Conservation (phyloP, 176 grass and related monocot species). For the Panicum miliaceum region DNA sequence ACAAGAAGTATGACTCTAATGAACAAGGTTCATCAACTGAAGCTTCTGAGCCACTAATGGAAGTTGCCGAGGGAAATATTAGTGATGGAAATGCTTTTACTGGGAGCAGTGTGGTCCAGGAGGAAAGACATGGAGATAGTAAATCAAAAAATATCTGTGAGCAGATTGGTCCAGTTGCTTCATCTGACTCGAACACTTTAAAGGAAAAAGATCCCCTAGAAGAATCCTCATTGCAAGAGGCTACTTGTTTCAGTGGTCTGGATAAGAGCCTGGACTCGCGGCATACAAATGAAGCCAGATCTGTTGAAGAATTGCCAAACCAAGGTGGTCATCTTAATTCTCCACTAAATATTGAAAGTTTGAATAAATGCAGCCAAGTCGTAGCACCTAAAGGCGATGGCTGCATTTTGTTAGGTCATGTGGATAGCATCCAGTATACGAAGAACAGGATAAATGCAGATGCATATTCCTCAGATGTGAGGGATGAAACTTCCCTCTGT, state of each 20-base stretch:
- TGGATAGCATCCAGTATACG: constrained; percentile 13
- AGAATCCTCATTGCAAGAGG: too few species aligned
- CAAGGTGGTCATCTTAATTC: constrained; percentile 9
- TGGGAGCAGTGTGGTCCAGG: constrained; percentile 34
- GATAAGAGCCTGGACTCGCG: constrained; percentile 10
- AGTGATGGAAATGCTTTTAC: constrained; percentile 35
- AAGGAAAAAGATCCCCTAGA: too few species aligned
- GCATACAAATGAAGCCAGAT: constrained; percentile 17
- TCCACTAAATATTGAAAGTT: constrained; percentile 18
- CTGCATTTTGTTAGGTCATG: constrained; percentile 17
- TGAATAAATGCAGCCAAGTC: constrained; percentile 4
- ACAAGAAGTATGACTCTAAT: constrained; percentile 26
- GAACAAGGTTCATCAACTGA: constrained; percentile 6
- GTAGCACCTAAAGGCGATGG: constrained; percentile 11
- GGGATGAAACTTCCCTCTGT: neutral
- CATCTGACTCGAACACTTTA: neutral
- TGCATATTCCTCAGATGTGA: constrained; percentile 5
- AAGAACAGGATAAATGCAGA: neutral
- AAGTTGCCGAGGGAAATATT: constrained; percentile 34
- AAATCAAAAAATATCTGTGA: constrained; percentile 23
- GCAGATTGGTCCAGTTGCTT: constrained; percentile 21
- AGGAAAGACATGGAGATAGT: constrained; percentile 35
- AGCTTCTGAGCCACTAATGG: constrained; percentile 2
- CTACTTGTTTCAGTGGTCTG: constrained; percentile 24
- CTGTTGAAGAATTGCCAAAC: constrained; percentile 29